Percentiles rank a stretch among this genome's conserved stretches.
These are phyloP conservation scores for Epichloe sp. DNA, from an alignment of 2,329 filamentous ascomycete species.

Conservation along the genomic window DNA sequence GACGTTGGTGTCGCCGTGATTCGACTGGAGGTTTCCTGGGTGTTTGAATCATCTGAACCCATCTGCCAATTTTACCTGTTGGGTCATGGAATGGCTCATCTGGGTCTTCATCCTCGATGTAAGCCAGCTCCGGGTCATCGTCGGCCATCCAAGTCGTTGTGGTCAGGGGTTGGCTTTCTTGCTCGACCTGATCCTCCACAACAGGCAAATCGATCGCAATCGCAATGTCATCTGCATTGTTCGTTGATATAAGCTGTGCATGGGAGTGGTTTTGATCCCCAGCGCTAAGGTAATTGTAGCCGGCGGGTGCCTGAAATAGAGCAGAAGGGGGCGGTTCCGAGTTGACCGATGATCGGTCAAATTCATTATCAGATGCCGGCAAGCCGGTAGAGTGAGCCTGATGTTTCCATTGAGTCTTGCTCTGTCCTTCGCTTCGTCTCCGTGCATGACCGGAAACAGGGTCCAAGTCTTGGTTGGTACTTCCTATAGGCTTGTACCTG, in stretches of 20 bases:
- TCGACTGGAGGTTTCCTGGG: not conserved
- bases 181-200: not conserved
- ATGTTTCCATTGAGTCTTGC: not conserved
- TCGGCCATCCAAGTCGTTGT: not conserved
- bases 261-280: not conserved
- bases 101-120: not conserved
- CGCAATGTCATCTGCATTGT: not conserved
- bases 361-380: not conserved
- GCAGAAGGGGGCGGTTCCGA: not conserved
- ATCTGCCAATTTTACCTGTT: not conserved
- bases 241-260: not conserved
- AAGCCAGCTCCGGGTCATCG: not conserved
- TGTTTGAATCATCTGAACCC: constrained; percentile 1
- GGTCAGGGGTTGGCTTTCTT: not conserved
- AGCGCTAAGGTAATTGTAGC: not conserved
- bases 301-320: not conserved
- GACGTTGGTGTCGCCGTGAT: not conserved
- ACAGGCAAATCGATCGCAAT: not conserved
- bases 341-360: not conserved
- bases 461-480: not conserved
- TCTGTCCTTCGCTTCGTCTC: not conserved
- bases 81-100: not conserved
- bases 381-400: not conserved
- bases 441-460: not conserved
- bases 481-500: not conserved